A percentile compares a stretch with the other conserved stretches of the same genome.
Conservation (phyloP, 768 basidiomycete species). For the Lactarius vividus region DNA sequence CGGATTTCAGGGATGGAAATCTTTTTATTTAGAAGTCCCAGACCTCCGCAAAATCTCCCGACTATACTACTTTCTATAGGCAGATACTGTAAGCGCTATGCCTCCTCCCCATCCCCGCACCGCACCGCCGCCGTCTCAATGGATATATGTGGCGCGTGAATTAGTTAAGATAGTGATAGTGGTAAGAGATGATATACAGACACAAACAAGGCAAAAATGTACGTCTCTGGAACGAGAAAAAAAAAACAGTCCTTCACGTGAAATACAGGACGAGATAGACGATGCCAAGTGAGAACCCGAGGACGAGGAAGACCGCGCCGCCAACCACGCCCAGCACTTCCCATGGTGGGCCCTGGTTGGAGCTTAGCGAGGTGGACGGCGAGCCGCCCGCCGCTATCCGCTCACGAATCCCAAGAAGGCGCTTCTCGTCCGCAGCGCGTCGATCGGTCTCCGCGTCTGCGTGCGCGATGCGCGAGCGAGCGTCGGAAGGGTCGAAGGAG, state of each 20-base stretch:
- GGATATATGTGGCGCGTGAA: not conserved
- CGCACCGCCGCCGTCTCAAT: not conserved
- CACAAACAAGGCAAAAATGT: not conserved
- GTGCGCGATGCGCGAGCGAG: constrained; percentile 52
- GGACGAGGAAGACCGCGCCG: constrained; percentile 25
- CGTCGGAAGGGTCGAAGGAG: constrained; percentile 49
- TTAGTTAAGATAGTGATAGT: constrained; percentile 3
- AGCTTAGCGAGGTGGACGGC: not conserved
- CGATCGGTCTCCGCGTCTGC: constrained; percentile 41
- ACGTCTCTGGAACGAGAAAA: not conserved
- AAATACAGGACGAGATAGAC: constrained; percentile 27
- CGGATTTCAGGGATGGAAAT: not conserved
- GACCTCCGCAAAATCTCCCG: not conserved
- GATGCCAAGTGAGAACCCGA: constrained; percentile 23
- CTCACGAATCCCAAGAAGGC: constrained; percentile 24
- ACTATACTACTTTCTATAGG: not conserved
- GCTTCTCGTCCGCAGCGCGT: constrained; percentile 41
- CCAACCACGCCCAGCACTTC: constrained; percentile 28
- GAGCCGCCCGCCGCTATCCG: constrained; percentile 5
- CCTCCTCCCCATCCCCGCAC: not conserved
- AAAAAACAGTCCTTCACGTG: constrained; percentile 3
- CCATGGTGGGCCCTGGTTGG: constrained; percentile 30
- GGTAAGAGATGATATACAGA: constrained; percentile 7
- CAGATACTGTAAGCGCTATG: not conserved
- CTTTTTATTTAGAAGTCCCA: not conserved